These are phyloP conservation scores for Batkoa obscura DNA, from an alignment of 371 early-diverging fungal species.

Conservation along the genomic window DNA sequence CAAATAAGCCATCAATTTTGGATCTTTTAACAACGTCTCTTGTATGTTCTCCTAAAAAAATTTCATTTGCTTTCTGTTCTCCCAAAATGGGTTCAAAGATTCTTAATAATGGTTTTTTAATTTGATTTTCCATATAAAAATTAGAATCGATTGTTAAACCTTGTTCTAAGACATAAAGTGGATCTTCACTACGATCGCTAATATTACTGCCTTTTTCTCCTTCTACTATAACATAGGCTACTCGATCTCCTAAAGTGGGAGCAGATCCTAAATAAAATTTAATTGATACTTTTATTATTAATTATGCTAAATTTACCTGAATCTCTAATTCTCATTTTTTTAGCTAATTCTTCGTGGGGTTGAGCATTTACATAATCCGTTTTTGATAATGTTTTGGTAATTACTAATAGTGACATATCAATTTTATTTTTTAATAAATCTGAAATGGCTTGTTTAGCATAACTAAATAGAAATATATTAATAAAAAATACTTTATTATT, in stretches of 20 bases:
- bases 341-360: constrained; percentile 94
- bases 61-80: constrained; percentile 57
- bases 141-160: constrained; percentile 97
- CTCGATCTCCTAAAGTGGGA: constrained; percentile 95
- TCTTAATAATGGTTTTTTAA: constrained; percentile 89
- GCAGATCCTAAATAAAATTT: constrained; percentile 72
- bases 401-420: constrained; percentile 94
- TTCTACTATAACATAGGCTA: constrained; percentile 97
- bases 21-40: constrained; percentile 65
- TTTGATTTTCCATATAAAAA: constrained; percentile 98
- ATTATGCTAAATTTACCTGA: constrained; percentile 47
- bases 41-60: constrained; percentile 84
- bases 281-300: too few relatives aligned
- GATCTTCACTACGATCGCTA: constrained; percentile 93
- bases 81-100: constrained; percentile 98
- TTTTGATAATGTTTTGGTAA: constrained; percentile 95
- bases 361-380: constrained; percentile 91
- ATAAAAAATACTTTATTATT: too few relatives aligned
- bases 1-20: constrained; percentile 77
- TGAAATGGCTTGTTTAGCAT: constrained; percentile 78
- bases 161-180: constrained; percentile 96
- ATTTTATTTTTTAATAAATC: constrained; percentile 93
- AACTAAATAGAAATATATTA: constrained; percentile 19
- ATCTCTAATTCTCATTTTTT: constrained; percentile 93
- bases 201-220: constrained; percentile 52